A percentile compares a stretch with the other conserved stretches of the same genome.
These are phyloP conservation scores for Rozella allomycis DNA, from an alignment of 371 early-diverging fungal genomes.

Conservation along the genomic window DNA sequence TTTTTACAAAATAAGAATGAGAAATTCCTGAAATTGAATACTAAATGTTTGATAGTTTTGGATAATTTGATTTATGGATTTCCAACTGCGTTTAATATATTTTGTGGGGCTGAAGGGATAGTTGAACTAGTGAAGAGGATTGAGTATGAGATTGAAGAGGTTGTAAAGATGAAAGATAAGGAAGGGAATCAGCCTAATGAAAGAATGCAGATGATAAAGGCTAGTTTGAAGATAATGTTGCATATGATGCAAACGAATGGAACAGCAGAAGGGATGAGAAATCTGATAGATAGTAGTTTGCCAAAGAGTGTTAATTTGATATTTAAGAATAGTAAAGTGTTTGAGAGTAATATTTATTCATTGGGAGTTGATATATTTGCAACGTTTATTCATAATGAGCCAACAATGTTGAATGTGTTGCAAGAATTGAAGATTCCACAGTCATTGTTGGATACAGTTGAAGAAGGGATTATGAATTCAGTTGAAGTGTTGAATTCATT, in stretches of 20 bases:
- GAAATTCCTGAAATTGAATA: too few relatives aligned
- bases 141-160: too few relatives aligned
- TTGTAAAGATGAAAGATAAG: too few relatives aligned
- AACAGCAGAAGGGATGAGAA: slow-evolving; percentile 67
- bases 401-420: slow-evolving; percentile 66
- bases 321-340: slow-evolving; percentile 41
- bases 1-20: too few relatives aligned
- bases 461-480: slow-evolving; percentile 38
- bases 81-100: too few relatives aligned
- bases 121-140: too few relatives aligned
- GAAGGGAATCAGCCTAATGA: slow-evolving; percentile 5
- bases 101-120: too few relatives aligned
- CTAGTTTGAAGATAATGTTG: slow-evolving; percentile 68
- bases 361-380: slow-evolving; percentile 70
- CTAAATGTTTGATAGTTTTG: too few relatives aligned
- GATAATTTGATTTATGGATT: too few relatives aligned
- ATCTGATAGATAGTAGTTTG: slow-evolving; percentile 71
- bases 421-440: slow-evolving; percentile 75
- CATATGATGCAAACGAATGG: slow-evolving; percentile 82
- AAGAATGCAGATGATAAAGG: slow-evolving; percentile 36
- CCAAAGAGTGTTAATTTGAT: slow-evolving; percentile 47
- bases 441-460: slow-evolving; percentile 44
- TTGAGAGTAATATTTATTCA: slow-evolving; percentile 39
- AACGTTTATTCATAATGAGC: slow-evolving; percentile 89
- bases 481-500: slow-evolving; percentile 55